Evolutionary conservation across 164 flowering plant species (phyloP), one percentile per base, ranked within the genome.

Genomic region (Vitis rupestris): DNA sequence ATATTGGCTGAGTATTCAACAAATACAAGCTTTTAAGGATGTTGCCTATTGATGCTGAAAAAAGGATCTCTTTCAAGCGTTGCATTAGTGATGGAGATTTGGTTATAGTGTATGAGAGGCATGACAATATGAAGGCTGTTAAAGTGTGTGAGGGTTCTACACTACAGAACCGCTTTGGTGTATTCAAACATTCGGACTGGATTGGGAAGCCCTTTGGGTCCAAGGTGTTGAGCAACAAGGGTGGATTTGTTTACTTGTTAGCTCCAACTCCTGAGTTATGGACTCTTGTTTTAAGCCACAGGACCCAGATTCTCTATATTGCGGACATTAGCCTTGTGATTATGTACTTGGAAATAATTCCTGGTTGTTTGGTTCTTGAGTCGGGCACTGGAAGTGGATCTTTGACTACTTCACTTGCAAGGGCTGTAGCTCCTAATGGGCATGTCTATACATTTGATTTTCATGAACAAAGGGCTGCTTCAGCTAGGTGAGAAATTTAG

Each of bases 321-420:
- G 98, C 97, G 0, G 98, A 93, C 76, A 91, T 93, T 65, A 90
- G 94, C 69, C 87, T 93, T 65, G 86, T 93, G 30, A 78, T 93
- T 49, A 85, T 84, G 81, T 91, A 77, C 76, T 73, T 93, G 82
- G 97, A 93, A 74, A 74, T 91, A 30, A 86, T 91, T 66, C 97
- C 97, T 5, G 98, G 97, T 14, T 88, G 93, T 69, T 13, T 90
- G 78, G 92, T 93, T 72, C 89, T 93, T 37, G 97, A 91, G 70
- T 88, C 97, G 0, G 98, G 97, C 10, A 93, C 97, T 27, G 98
- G 98, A 19, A 91, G 97, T 73, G 97, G 97, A 27, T 92, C 98
- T 9, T 76, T 94, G 63, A 82, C 87, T 13, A 88, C 94, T 15
- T 92, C 98, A 50, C 87, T 94, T 49, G 94, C 97, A 2, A 82